Evolutionary conservation across 192 early-diverging fungal species (phyloP).

Genomic region (Podochytrium sp.): DNA sequence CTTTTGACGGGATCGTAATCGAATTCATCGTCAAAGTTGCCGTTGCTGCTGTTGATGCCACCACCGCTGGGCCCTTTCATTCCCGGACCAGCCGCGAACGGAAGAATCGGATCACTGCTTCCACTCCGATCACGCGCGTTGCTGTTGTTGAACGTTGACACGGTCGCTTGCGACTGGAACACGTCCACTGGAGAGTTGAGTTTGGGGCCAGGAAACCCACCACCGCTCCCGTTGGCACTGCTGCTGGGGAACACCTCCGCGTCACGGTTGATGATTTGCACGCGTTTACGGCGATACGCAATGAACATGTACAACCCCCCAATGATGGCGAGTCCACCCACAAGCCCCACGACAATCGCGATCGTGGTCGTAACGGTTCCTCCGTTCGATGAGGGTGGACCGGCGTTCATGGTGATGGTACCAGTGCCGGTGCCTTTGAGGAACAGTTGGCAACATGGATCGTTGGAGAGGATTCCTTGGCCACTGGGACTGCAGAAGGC

Average conservation of each 20-base stretch:
- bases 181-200: too few species aligned
- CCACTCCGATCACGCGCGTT: too few species aligned
- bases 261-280: neutral
- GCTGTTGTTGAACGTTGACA: too few species aligned
- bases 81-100: too few species aligned
- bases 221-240: too few species aligned
- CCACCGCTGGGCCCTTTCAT: too few species aligned
- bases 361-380: neutral
- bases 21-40: neutral
- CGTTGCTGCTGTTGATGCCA: too few species aligned
- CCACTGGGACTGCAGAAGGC: slow-evolving; percentile 10
- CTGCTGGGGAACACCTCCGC: too few species aligned
- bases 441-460: neutral
- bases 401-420: neutral
- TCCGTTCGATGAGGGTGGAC: neutral
- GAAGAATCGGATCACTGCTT: too few species aligned
- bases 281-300: slow-evolving; percentile 7
- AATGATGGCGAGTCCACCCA: slow-evolving; percentile 8
- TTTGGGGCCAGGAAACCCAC: too few species aligned
- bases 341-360: slow-evolving; percentile 1
- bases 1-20: neutral
- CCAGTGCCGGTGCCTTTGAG: neutral
- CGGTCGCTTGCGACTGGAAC: too few species aligned
- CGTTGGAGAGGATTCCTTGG: neutral
- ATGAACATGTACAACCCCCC: slow-evolving; percentile 8